Conservation (phyloP, 106 monocot species). For the Alisma plantagoaquatica region DNA sequence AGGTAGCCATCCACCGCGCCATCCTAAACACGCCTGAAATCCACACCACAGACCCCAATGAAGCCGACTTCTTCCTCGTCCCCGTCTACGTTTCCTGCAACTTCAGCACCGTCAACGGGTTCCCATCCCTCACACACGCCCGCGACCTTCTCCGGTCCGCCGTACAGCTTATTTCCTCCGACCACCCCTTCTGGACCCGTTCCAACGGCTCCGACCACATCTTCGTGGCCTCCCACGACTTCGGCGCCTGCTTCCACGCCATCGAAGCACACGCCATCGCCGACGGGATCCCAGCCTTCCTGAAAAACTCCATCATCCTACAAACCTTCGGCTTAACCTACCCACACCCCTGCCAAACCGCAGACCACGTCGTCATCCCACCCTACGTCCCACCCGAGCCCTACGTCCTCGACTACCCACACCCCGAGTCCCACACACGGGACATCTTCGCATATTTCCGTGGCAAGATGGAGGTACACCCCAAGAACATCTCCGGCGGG, state of each 20-base stretch:
- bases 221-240: slow-evolving; percentile 90
- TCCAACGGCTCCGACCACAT: slow-evolving; percentile 62
- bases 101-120: slow-evolving; percentile 67
- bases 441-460: slow-evolving; percentile 77
- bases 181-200: slow-evolving; percentile 65
- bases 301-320: slow-evolving; percentile 45
- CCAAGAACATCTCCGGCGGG: slow-evolving; percentile 84
- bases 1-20: slow-evolving; percentile 76
- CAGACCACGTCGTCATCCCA: slow-evolving; percentile 64
- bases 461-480: slow-evolving; percentile 91
- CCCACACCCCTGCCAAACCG: slow-evolving; percentile 64
- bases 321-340: slow-evolving; percentile 63
- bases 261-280: slow-evolving; percentile 70
- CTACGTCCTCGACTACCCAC: neutral
- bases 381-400: slow-evolving; percentile 51
- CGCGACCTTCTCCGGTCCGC: slow-evolving; percentile 42
- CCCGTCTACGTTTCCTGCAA: slow-evolving; percentile 95
- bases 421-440: slow-evolving; percentile 30
- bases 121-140: slow-evolving; percentile 64
- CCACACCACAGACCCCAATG: slow-evolving; percentile 26
- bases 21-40: slow-evolving; percentile 30
- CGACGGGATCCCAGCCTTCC: slow-evolving; percentile 60
- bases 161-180: slow-evolving; percentile 26
- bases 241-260: slow-evolving; percentile 86
- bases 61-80: slow-evolving; percentile 71